Evolutionary conservation across 2,329 filamentous ascomycete species (phyloP), one percentile per base, ranked within the genome.

Genomic region (Shiraia bambusicola): DNA sequence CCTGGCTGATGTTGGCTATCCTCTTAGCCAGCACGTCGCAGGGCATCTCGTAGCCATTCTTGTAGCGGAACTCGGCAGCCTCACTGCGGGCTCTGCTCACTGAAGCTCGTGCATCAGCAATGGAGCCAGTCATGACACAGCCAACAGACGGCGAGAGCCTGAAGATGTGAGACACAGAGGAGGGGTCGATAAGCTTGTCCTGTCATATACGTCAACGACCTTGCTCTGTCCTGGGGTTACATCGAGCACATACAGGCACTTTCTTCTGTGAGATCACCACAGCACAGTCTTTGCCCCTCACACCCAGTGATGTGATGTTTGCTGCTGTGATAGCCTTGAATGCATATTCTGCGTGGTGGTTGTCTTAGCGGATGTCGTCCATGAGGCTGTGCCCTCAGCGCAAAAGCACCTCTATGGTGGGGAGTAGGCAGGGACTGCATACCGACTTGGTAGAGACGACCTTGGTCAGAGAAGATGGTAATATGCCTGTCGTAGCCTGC

Each of bases 321-420:
- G 93, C 93, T 49, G 93, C 92, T 59, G 93, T 98, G 75, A 98
- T 98, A 45, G 93, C 93, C 79, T 98, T 98, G 84, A 98, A 98
- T 62, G 93, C 93, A 92, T 98, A 98, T 81, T 98, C 93, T 97
- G 69, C 60, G 54, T 28, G 37, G 33, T 37, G 36, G 35, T 16
- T 17, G 17, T 59, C 47, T 52, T 50, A 57, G 36, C 50, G 31
- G 32, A 34, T 53, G 42, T 42, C 26, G 22, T 36, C 37, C 26
- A 13, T 28, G 38, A 28, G 32, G 47, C 30, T 16, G 25, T 5
- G 19, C 16, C 19, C 31, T 38, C 33, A 16, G 28, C 40, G 16
- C 7, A 17, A 11, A 22, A 26, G 11, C 19, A 24, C 26, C 11
- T 34, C 31, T 22, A 15, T 19, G 36, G 35, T 25, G 28, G 34